Conservation (phyloP, 225 moss, liverwort and hornwort genomes). For the Antitrichia curtipendula region DNA sequence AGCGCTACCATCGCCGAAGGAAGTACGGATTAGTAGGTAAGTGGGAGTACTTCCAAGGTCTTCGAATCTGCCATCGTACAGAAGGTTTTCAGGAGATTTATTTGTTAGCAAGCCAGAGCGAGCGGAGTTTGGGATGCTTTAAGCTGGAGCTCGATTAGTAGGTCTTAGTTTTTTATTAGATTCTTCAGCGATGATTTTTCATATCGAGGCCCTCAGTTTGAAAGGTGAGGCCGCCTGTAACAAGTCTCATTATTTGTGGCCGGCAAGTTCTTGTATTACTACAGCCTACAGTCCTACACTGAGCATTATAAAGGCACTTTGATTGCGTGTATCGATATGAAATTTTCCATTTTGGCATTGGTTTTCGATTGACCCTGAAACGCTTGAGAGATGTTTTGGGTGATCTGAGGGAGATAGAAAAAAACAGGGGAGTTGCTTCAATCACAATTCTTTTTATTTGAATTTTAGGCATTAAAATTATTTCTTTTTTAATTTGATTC, state of each 20-base stretch:
- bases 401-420: not conserved
- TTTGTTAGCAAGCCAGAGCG: not conserved
- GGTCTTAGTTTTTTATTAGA: not conserved
- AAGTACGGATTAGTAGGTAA: not conserved
- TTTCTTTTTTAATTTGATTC: not conserved
- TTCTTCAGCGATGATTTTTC: not conserved
- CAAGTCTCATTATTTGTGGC: slow-evolving; percentile 11
- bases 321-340: not conserved
- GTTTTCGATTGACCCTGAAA: not conserved
- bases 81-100: not conserved
- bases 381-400: not conserved
- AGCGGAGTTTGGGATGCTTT: not conserved
- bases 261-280: slow-evolving; percentile 1
- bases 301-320: not conserved
- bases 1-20: not conserved
- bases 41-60: not conserved
- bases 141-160: not conserved
- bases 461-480: not conserved
- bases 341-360: not conserved
- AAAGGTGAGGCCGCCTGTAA: not conserved
- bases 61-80: not conserved
- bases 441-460: not conserved
- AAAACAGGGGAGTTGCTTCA: not conserved
- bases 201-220: not conserved
- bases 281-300: not conserved